These are phyloP conservation scores for Rutidosis leptorrhynchoides DNA, from an alignment of 129 eudicot genomes.

Conservation along the genomic window DNA sequence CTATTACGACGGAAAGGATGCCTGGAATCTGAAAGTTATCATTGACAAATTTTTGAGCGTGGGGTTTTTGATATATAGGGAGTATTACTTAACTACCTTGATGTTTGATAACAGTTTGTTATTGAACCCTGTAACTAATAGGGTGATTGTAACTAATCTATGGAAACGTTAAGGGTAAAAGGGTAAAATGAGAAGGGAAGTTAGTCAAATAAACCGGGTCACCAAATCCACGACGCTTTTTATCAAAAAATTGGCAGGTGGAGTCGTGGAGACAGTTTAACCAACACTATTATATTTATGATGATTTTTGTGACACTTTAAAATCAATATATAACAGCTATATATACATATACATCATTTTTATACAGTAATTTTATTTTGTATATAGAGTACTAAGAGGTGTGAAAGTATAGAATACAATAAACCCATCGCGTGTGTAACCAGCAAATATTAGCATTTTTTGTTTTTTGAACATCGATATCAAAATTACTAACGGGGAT, in stretches of 20 bases:
- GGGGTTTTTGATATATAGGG: not conserved
- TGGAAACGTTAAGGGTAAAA: constrained; percentile 17
- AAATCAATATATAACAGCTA: no score
- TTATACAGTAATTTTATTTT: no score
- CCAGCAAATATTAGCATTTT: no score
- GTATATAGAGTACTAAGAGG: no score
- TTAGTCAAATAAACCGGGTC: constrained; percentile 30
- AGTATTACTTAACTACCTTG: constrained; percentile 4
- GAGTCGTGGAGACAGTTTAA: constrained; percentile 27
- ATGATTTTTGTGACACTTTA: no score
- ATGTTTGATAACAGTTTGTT: not conserved
- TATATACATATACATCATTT: no score
- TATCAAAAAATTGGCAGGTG: constrained; percentile 22
- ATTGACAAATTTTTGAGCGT: not conserved
- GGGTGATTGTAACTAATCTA: no score
- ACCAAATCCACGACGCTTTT: constrained; percentile 22
- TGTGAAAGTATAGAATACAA: no score
- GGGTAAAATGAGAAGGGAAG: constrained; percentile 2
- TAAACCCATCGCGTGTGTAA: no score
- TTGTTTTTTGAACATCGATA: no score
- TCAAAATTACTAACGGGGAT: no score
- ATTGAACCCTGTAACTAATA: not conserved
- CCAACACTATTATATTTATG: constrained; percentile 14
- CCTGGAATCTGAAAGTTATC: not conserved
- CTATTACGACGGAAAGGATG: constrained; percentile 32